Conservation (phyloP, 306 rosid genomes). For the Alnus glutinosa region DNA sequence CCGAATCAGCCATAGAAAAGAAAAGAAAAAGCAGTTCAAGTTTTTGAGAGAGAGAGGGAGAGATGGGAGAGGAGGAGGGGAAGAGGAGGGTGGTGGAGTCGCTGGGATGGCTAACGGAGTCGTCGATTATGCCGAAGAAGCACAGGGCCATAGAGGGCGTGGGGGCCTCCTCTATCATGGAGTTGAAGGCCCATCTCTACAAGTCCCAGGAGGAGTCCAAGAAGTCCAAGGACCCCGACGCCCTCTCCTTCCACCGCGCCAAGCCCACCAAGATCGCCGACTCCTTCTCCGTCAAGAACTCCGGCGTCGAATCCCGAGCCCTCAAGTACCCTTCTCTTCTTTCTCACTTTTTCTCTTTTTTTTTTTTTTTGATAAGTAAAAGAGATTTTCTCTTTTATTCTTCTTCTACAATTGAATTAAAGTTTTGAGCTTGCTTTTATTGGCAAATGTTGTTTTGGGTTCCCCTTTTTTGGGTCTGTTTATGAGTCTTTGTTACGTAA, state of each 20-base stretch:
- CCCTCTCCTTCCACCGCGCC: slow-evolving; percentile 71
- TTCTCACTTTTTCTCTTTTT: neutral
- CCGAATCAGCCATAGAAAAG: neutral
- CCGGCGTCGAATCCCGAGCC: slow-evolving; percentile 86
- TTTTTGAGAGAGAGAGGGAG: no score
- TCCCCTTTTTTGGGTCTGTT: no score
- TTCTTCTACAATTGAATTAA: neutral
- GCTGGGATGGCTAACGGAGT: slow-evolving; percentile 97
- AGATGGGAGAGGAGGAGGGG: slow-evolving; percentile 39
- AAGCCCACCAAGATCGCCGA: slow-evolving; percentile 58
- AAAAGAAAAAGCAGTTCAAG: no score
- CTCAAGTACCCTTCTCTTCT: slow-evolving; percentile 48
- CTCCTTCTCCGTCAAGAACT: slow-evolving; percentile 56
- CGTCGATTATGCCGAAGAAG: slow-evolving; percentile 94
- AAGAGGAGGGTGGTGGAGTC: slow-evolving; percentile 72
- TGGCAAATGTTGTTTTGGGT: neutral
- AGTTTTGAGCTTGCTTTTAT: neutral
- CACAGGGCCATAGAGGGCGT: slow-evolving; percentile 85
- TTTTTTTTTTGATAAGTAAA: no score
- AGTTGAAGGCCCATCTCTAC: slow-evolving; percentile 87
- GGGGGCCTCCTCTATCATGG: slow-evolving; percentile 87
- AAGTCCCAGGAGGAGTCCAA: slow-evolving; percentile 84
- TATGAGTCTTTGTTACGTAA: no score
- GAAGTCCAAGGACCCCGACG: slow-evolving; percentile 64
- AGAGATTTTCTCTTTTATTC: neutral